These are phyloP conservation scores for Kwoniella heveanensis DNA, from an alignment of 768 basidiomycete genomes.

Conservation along the genomic window DNA sequence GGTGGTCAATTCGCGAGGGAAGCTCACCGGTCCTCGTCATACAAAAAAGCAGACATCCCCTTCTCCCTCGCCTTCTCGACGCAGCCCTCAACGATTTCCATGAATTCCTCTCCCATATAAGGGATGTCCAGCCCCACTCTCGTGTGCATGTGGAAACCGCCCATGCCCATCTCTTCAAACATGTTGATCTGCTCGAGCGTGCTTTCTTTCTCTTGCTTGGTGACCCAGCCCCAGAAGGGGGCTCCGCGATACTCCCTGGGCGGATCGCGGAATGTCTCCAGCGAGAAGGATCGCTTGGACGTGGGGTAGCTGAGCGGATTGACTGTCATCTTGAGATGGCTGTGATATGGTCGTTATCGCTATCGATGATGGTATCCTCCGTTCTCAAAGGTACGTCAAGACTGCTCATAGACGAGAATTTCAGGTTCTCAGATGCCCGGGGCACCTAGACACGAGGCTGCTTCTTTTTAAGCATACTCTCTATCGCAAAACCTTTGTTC, in stretches of 20 bases:
- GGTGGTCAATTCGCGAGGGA: too few relatives aligned
- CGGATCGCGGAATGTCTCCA: conserved; percentile 28
- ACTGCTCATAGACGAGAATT: too few relatives aligned
- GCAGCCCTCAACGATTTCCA: conserved; percentile 35
- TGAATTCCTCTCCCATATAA: conserved; percentile 45
- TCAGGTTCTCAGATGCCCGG: background rate
- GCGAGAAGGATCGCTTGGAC: conserved; percentile 29
- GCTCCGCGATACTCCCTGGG: conserved; percentile 40
- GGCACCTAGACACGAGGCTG: background rate
- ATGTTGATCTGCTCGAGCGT: conserved; percentile 26
- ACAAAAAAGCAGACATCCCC: conserved; percentile 43
- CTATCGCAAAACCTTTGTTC: background rate
- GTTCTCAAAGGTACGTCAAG: too few relatives aligned
- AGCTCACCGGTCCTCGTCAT: conserved; percentile 44
- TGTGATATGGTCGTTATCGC: background rate
- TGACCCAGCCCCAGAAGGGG: conserved; percentile 42
- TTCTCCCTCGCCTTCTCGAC: conserved; percentile 36
- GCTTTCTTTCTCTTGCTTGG: conserved; percentile 30
- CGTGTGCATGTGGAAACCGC: conserved; percentile 44
- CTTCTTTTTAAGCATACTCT: background rate
- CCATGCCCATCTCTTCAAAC: conserved; percentile 40
- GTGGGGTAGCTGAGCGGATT: conserved; percentile 39
- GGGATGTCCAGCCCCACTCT: conserved; percentile 41
- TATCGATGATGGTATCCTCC: background rate
- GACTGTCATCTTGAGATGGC: background rate